Base-by-base conservation (phyloP, 768 basidiomycete genomes). In the Boletus pseudopeckii region DNA sequence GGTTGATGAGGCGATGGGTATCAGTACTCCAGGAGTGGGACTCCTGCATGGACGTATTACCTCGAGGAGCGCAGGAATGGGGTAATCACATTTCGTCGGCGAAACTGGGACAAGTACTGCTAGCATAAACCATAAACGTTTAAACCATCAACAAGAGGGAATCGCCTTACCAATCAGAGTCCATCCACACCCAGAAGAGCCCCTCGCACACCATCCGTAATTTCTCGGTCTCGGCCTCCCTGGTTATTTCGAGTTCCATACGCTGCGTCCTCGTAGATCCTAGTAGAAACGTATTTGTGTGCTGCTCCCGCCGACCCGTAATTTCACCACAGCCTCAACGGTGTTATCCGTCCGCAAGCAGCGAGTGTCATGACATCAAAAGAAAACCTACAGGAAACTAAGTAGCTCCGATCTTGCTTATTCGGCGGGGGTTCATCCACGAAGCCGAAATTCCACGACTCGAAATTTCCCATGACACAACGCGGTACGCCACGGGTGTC, bases 351-450 rank as follows among this genome's bases (percentile, higher is more conserved):
- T 4, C 49, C 37, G 22, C 8, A 3, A 9, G 43, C 38, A 18
- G 43, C 49, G 14, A 54, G 49, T n/a, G 53, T 43, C 43, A 52
- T 9, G 26, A 45, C 34, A 33, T 40, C 49, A 4, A 55, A 53
- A n/a, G 36, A 4, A 18, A 7, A 40, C 18, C 32, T 39, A 14
- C 10, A 13, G 4, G 22, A 40, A 15, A 55, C 44, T 2, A 28
- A 2, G 24, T 52, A 45, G 24, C 1, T 15, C 15, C n/a, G 8
- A 34, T 22, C 6, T 13, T 11, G 14, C 28, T 20, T 17, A 1
- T 13, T 39, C 26, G 24, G 14, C 15, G 17, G 15, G 15, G 32
- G 30, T 20, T 7, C 49, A 5, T 26, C 24, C 24, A 26, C 24
- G 24, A 26, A 26, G 24, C 24, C 24, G 24, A 26, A 1, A 26